Conservation (phyloP, 163 green algal species). For the Chloroidium sp. region DNA sequence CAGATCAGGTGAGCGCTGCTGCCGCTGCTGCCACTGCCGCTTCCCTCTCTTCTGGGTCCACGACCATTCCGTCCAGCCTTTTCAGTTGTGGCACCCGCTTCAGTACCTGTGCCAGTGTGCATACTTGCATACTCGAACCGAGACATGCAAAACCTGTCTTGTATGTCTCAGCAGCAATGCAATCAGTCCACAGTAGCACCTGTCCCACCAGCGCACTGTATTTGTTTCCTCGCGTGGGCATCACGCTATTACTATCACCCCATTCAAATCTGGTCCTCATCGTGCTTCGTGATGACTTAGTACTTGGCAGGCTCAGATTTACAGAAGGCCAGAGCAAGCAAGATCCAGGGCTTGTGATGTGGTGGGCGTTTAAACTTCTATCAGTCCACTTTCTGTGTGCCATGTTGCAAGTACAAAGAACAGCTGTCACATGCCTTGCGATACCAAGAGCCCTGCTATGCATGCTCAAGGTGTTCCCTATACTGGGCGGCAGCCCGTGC, state of each 20-base stretch:
- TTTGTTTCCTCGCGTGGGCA: too few species aligned
- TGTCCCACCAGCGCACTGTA: too few species aligned
- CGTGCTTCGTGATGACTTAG: too few species aligned
- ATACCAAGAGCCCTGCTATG: background rate
- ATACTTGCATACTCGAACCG: background rate
- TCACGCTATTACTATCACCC: too few species aligned
- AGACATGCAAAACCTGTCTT: too few species aligned
- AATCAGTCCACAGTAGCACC: too few species aligned
- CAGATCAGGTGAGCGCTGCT: too few species aligned
- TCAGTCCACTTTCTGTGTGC: background rate
- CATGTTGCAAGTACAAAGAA: background rate
- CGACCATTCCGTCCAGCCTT: constrained; percentile 82
- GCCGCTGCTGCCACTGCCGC: constrained; percentile 18
- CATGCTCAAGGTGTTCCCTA: background rate
- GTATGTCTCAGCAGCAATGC: too few species aligned
- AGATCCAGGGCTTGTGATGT: too few species aligned
- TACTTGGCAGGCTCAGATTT: too few species aligned
- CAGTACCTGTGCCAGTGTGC: constrained; percentile 50
- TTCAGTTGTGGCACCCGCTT: constrained; percentile 75
- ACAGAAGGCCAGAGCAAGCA: too few species aligned
- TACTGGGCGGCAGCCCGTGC: background rate
- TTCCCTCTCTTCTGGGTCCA: constrained; percentile 77
- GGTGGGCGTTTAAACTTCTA: background rate
- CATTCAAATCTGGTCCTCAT: too few species aligned
- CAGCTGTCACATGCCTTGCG: background rate